Evolutionary conservation across 1,139 yeast genomes (phyloP).

Genomic region (Debaryomyces nepalensis): DNA sequence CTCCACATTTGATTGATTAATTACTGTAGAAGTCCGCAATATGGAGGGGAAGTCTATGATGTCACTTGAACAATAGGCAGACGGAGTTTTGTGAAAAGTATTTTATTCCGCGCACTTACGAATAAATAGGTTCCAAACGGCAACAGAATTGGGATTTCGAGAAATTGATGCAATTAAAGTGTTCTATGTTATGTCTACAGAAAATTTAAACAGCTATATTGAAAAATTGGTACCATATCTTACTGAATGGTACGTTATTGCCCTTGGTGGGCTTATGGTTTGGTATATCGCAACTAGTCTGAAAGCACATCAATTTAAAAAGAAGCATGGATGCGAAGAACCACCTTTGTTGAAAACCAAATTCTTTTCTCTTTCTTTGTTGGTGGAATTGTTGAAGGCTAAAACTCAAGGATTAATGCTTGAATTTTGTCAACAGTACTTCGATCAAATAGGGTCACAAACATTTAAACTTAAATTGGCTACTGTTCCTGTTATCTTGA

Average conservation of each 20-base stretch:
- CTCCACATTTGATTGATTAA: too few relatives aligned
- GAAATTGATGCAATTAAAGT: too few relatives aligned
- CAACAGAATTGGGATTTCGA: not conserved
- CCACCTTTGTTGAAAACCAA: conserved; percentile 16
- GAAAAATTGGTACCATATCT: conserved; percentile 16
- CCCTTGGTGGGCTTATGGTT: conserved; percentile 17
- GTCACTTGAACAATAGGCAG: too few relatives aligned
- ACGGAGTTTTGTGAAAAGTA: too few relatives aligned
- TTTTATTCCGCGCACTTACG: not conserved
- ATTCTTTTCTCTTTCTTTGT: conserved; percentile 23
- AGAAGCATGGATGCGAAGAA: conserved; percentile 28
- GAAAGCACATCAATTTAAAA: conserved; percentile 19
- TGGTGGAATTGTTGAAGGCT: conserved; percentile 22
- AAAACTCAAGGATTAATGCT: conserved; percentile 32
- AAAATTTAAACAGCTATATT: conserved; percentile 4
- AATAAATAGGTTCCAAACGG: not conserved
- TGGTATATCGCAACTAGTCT: conserved; percentile 17
- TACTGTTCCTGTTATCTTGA: conserved; percentile 24
- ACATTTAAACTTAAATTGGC: conserved; percentile 44
- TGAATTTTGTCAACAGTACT: conserved; percentile 24
- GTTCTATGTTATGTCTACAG: conserved; percentile 8
- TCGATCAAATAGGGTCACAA: conserved; percentile 17
- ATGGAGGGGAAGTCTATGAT: too few relatives aligned
- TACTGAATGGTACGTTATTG: conserved; percentile 22
- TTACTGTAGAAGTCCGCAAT: too few relatives aligned